Evolutionary conservation across 2,329 filamentous ascomycete genomes (phyloP).

Genomic region (Cercospora zeina): DNA sequence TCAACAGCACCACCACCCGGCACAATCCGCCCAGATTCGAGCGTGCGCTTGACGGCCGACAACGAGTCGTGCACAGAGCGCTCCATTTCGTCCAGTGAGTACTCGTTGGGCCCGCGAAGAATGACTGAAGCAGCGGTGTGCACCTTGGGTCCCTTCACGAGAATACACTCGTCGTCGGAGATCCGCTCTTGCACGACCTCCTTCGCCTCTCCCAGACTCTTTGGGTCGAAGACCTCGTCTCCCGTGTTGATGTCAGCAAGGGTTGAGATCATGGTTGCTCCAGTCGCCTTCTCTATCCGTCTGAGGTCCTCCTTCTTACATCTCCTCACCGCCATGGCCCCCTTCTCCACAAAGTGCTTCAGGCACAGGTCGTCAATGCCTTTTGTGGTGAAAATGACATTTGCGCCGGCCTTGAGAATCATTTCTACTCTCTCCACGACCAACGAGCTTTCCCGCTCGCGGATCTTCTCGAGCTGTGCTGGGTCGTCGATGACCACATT

Average conservation of each 20-base stretch:
- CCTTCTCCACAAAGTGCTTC: constrained; percentile 91
- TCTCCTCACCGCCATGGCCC: constrained; percentile 90
- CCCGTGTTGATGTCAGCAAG: constrained; percentile 88
- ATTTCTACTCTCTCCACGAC: constrained; percentile 92
- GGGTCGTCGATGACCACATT: constrained; percentile 98
- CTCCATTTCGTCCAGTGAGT: constrained; percentile 98
- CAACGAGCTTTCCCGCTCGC: constrained; percentile 88
- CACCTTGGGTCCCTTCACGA: constrained; percentile 92
- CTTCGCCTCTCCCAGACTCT: constrained; percentile 85
- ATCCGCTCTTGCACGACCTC: constrained; percentile 98
- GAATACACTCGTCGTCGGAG: constrained; percentile 96
- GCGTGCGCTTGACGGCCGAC: constrained; percentile 92
- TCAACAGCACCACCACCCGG: constrained; percentile 95
- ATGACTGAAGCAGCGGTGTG: constrained; percentile 95
- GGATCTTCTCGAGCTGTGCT: constrained; percentile 94
- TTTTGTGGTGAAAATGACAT: constrained; percentile 95
- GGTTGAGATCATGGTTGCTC: constrained; percentile 87
- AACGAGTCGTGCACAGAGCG: constrained; percentile 95
- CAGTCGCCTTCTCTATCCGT: constrained; percentile 93
- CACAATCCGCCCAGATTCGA: constrained; percentile 95
- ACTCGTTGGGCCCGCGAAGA: constrained; percentile 92
- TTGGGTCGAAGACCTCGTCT: constrained; percentile 92
- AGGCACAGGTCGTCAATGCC: constrained; percentile 95
- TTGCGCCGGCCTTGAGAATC: constrained; percentile 96
- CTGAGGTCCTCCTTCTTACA: constrained; percentile 99